Base-by-base conservation (phyloP, 1,284 basidiomycete genomes). In the Crocinoboletus sp. region DNA sequence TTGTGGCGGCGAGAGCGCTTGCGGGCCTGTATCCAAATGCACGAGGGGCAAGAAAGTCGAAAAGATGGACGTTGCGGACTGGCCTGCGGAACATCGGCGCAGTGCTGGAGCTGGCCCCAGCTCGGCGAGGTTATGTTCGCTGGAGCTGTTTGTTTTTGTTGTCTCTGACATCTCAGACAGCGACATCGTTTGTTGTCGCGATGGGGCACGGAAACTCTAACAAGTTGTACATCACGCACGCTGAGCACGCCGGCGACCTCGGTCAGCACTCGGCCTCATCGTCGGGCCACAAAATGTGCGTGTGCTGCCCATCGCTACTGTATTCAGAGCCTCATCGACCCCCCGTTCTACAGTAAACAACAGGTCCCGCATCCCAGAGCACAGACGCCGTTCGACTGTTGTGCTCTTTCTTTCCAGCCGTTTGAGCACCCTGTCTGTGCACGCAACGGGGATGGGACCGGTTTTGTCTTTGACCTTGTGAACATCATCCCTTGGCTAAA, bases 401-500 rank as follows among this genome's bases (percentile, higher is more conserved):
- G 94, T 56, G 84, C 93, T 0, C 77, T 97, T 25, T 93, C 92
- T 6, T 88, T 95, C 52, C 92, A 95, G 62, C 90, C 88, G 1
- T 97, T 96, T 64, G 74, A 73, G 17, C 84, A 91, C 57, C 94
- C 94, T 0, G 94, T 96, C 6, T 93, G 90, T 56, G 88, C 90
- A 1, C 76, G 83, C 25, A 89, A 89, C 56, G 61, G 73, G 25
- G 88, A 91, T 58, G 85, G 87, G 23, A 88, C 84, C 1, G 88
- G 89, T 9, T 69, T 69, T 39, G 86, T 89, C n/a, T 92, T 91
- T 63, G 90, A 94, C 55, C 69, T 94, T 39, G 75, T 90, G 39
- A 93, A 91, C 62, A 92, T 96, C 56, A 84, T 95, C 29, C 92
- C 94, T 25, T 96, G 91, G 80, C 74, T 97, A 36, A 90, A 95